phyloP scores from a whole-genome alignment of 129 eudicot species.

The Lonicera japonica region DNA sequence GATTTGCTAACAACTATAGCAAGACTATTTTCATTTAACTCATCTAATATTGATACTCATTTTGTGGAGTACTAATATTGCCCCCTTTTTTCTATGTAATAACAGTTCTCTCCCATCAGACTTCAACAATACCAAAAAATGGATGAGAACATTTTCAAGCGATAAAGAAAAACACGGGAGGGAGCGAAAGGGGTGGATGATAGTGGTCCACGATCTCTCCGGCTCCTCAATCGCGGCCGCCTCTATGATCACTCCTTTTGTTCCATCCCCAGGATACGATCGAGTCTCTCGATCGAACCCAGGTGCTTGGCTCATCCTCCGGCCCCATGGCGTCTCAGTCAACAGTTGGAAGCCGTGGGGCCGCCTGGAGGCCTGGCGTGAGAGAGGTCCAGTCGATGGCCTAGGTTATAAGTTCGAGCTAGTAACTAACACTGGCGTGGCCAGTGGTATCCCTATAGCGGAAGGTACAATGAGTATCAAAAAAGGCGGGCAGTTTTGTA shows the following conservation, averaged over 20 bases:
- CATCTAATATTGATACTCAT: too few relatives aligned
- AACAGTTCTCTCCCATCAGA: constrained; percentile 83
- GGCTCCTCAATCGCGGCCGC: constrained; percentile 96
- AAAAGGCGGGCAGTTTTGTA: constrained; percentile 79
- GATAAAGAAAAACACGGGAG: constrained; percentile 44
- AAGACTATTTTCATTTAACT: too few relatives aligned
- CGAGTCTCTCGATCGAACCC: constrained; percentile 91
- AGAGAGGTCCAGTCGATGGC: constrained; percentile 66
- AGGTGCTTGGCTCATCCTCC: constrained; percentile 94
- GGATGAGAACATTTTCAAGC: constrained; percentile 59
- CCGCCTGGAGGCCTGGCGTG: constrained; percentile 95
- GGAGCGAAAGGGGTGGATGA: constrained; percentile 94
- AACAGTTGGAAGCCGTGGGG: constrained; percentile 98
- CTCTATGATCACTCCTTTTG: constrained; percentile 93
- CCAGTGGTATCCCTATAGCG: constrained; percentile 65
- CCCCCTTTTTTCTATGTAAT: constrained; percentile 2
- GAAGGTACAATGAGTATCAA: constrained; percentile 68
- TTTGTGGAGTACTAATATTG: too few relatives aligned
- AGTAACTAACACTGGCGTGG: constrained; percentile 49
- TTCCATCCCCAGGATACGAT: constrained; percentile 81
- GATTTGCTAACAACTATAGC: too few relatives aligned
- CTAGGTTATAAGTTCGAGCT: constrained; percentile 86
- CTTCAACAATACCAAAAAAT: constrained; percentile 51
- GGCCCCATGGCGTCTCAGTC: constrained; percentile 63
- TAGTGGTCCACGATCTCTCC: constrained; percentile 71